phyloP scores from a whole-genome alignment of 805 yeast genomes.

The Wickerhamomyces chaumierensis region DNA sequence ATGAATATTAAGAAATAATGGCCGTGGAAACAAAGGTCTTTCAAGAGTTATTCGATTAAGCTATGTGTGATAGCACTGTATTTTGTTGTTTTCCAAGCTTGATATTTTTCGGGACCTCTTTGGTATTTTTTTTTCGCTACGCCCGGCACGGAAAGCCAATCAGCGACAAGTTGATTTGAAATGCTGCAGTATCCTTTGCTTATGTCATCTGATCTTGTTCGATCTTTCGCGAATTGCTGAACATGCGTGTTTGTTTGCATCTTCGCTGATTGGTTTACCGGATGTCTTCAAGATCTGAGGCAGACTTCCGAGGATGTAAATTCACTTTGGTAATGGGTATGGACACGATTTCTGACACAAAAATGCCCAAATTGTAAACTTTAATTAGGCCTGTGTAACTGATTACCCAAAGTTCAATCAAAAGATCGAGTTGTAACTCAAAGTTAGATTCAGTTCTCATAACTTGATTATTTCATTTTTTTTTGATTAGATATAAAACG shows the following conservation, averaged over 20 bases:
- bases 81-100: not conserved
- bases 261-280: not conserved
- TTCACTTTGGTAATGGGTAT: too few relatives aligned
- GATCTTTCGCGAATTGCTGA: not conserved
- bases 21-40: not conserved
- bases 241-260: not conserved
- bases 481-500: too few relatives aligned
- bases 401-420: too few relatives aligned
- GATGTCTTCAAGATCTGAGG: too few relatives aligned
- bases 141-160: constrained; percentile 14
- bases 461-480: too few relatives aligned
- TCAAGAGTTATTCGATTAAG: too few relatives aligned
- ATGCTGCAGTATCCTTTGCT: not conserved
- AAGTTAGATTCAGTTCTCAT: too few relatives aligned
- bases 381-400: too few relatives aligned
- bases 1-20: not conserved
- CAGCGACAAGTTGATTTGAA: constrained; percentile 17
- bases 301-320: too few relatives aligned
- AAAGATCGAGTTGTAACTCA: too few relatives aligned
- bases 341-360: too few relatives aligned
- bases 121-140: constrained; percentile 7
- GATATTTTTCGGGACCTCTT: not conserved
- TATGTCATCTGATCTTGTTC: not conserved
- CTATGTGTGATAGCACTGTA: not conserved
- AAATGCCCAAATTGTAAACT: too few relatives aligned